Conservation (phyloP, 495 filamentous ascomycete genomes). For the Penicillium samsonianum region DNA sequence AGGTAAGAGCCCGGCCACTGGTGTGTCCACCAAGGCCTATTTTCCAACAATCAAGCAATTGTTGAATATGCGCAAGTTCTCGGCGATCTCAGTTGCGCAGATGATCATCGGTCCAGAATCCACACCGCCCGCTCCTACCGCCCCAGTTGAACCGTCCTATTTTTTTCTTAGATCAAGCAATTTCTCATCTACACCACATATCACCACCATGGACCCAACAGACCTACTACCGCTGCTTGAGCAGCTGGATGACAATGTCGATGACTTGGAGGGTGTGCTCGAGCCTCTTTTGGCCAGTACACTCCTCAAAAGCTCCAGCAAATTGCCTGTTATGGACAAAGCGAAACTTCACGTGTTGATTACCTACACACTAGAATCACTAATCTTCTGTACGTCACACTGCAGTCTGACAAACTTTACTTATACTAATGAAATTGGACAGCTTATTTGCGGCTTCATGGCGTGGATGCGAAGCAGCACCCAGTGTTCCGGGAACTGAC, state of each 20-base stretch:
- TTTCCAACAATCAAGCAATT: not conserved
- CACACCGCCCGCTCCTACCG: constrained; percentile 29
- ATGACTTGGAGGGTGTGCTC: constrained; percentile 73
- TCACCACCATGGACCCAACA: constrained; percentile 41
- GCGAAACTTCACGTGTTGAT: constrained; percentile 85
- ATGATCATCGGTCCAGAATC: constrained; percentile 15
- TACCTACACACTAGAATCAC: constrained; percentile 87
- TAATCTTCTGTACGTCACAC: constrained; percentile 73
- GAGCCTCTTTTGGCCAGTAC: constrained; percentile 63
- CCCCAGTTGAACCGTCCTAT: constrained; percentile 23
- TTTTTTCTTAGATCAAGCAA: constrained; percentile 23
- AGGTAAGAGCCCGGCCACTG: not conserved
- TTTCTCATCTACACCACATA: constrained; percentile 14
- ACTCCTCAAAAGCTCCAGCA: constrained; percentile 66
- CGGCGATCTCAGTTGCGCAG: constrained; percentile 17
- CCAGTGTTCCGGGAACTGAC: constrained; percentile 81
- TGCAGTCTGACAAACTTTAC: not conserved
- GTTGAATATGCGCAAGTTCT: not conserved
- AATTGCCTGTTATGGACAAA: constrained; percentile 87
- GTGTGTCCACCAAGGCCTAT: constrained; percentile 3
- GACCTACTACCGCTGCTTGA: constrained; percentile 59
- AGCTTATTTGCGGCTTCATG: constrained; percentile 81
- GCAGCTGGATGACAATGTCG: constrained; percentile 71
- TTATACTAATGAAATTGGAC: constrained; percentile 19
- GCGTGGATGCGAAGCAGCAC: constrained; percentile 77